These are phyloP conservation scores for Saturnispora dispora DNA, from an alignment of 805 yeast genomes.

Conservation along the genomic window DNA sequence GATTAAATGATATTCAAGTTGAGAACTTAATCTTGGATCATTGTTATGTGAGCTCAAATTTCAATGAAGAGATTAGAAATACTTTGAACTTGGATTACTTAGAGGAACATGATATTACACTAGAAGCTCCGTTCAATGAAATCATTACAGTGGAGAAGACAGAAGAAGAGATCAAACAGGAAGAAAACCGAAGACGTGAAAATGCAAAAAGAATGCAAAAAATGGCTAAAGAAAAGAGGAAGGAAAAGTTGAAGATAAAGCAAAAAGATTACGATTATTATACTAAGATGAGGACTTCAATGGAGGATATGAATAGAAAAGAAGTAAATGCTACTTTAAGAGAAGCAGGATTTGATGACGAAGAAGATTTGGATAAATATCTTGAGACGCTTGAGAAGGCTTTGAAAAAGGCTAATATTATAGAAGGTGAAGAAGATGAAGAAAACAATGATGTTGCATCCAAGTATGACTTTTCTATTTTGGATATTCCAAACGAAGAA, in stretches of 20 bases:
- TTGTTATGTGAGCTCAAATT: slow-evolving; percentile 69
- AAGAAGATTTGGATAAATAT: slow-evolving; percentile 61
- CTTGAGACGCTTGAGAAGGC: slow-evolving; percentile 56
- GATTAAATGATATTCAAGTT: slow-evolving; percentile 53
- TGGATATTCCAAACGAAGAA: slow-evolving; percentile 79
- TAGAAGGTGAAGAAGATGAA: slow-evolving; percentile 35
- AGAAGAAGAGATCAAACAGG: slow-evolving; percentile 70
- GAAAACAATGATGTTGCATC: slow-evolving; percentile 30
- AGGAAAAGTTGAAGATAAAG: slow-evolving; percentile 71
- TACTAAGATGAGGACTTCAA: slow-evolving; percentile 43
- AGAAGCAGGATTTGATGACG: slow-evolving; percentile 71
- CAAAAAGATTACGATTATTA: slow-evolving; percentile 75
- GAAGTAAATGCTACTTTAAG: slow-evolving; percentile 47
- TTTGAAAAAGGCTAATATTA: slow-evolving; percentile 49
- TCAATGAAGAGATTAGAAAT: slow-evolving; percentile 48
- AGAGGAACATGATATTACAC: slow-evolving; percentile 59
- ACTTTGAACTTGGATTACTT: slow-evolving; percentile 54
- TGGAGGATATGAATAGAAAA: slow-evolving; percentile 42
- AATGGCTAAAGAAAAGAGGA: slow-evolving; percentile 78
- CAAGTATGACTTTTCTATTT: slow-evolving; percentile 59
- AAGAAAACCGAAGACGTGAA: slow-evolving; percentile 73
- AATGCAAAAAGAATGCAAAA: slow-evolving; percentile 85
- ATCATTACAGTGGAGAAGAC: slow-evolving; percentile 61
- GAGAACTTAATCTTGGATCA: slow-evolving; percentile 61
- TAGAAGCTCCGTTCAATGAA: slow-evolving; percentile 75